Evolutionary conservation across 257 asterid genomes (phyloP), one percentile per base, ranked within the genome.

Genomic region (Hygrophila difformis): DNA sequence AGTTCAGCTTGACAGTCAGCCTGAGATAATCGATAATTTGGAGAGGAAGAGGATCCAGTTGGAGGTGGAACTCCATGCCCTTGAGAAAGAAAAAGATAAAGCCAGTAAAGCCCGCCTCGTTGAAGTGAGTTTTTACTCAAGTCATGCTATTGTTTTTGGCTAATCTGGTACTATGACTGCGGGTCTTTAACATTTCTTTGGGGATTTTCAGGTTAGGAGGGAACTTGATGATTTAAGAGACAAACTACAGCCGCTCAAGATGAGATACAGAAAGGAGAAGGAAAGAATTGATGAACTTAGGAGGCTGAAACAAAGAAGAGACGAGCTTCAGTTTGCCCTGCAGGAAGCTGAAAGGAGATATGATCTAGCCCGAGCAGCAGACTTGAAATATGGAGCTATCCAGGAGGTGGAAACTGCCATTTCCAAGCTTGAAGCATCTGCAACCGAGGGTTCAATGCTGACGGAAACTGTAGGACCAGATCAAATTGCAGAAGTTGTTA

Each of bases 341-440:
- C 88, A 82, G 57, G 98, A 91, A 66, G 93, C 98, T 20, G 95
- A 91, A 57, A 75, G 96, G 71, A 59, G 98, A 56, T 86, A 78
- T 6, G 96, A 91, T 59, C 92, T 91, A 29, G 93, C 96, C 1
- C 65, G 98, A 53, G 92, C 94, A 13, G 96, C 96, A 2, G 95
- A 91, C 62, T 57, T 91, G 67, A 76, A 71, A 60, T 91, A 82
- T 18, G 96, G 95, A 35, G 96, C 84, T 0, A 82, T 91, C 17
- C 87, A 82, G 34, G 95, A 86, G 45, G 93, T 85, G 7, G 99
- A 91, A 42, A 23, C 79, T 12, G 94, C 94, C 1, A 80, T 82
- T 20, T 67, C 87, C 8, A 67, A 48, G 47, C 91, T 91, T 2
- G 99, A 91, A 59, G 26, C 73, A 0, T 59, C 59, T 16, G 63